phyloP scores from a whole-genome alignment of 495 filamentous ascomycete species.

The Trichocladium uniseriatum region DNA sequence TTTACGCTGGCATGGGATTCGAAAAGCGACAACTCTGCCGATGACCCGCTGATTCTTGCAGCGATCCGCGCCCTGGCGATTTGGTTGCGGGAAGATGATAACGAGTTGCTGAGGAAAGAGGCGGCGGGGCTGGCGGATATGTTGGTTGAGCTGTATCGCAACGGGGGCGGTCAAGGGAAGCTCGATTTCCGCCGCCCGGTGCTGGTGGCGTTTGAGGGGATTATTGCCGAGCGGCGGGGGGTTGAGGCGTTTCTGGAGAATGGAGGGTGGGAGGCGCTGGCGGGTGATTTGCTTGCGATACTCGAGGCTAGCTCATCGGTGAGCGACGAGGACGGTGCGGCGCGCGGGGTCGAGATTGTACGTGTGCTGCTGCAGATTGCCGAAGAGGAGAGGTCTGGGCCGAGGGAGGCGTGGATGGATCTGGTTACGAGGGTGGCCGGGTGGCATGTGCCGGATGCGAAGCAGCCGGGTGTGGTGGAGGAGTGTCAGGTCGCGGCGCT shows the following conservation, averaged over 20 bases:
- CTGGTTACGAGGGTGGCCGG: constrained; percentile 32
- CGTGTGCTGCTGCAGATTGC: constrained; percentile 40
- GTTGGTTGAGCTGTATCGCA: constrained; percentile 46
- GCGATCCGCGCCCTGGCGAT: constrained; percentile 45
- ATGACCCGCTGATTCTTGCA: constrained; percentile 42
- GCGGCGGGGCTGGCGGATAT: constrained; percentile 48
- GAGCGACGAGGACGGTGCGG: constrained; percentile 19
- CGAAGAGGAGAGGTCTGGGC: constrained; percentile 30
- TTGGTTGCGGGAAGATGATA: constrained; percentile 57
- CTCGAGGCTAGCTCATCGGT: constrained; percentile 18
- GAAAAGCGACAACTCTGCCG: constrained; percentile 26
- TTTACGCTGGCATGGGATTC: constrained; percentile 46
- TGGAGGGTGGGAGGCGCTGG: constrained; percentile 46
- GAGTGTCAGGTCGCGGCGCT: constrained; percentile 43
- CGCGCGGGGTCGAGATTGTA: constrained; percentile 44
- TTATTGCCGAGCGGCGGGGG: constrained; percentile 34
- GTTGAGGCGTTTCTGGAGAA: constrained; percentile 26
- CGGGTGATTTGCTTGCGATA: constrained; percentile 36
- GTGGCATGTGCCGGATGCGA: constrained; percentile 22
- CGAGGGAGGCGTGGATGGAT: constrained; percentile 42
- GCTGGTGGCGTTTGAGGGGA: constrained; percentile 45
- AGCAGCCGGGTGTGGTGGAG: constrained; percentile 19
- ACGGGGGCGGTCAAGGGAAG: neutral
- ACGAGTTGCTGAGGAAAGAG: constrained; percentile 44
- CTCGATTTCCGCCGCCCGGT: constrained; percentile 45